Evolutionary conservation across 768 basidiomycete species (phyloP).

Genomic region (Sistotremastrum suecicum): DNA sequence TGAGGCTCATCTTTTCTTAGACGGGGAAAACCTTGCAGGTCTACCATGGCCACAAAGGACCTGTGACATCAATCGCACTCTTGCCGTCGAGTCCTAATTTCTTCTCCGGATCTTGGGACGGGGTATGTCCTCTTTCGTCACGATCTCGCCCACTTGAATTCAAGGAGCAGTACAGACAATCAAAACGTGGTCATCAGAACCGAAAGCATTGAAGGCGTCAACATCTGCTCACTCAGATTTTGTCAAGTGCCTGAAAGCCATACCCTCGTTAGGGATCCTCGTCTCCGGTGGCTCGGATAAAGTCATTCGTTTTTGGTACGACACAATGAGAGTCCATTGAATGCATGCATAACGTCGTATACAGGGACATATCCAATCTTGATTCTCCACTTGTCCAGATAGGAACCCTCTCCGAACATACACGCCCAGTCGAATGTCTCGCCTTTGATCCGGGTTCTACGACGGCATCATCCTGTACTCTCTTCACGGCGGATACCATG

Average conservation of each 20-base stretch:
- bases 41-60: slow-evolving; percentile 77
- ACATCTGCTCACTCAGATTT: slow-evolving; percentile 81
- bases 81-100: slow-evolving; percentile 33
- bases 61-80: slow-evolving; percentile 75
- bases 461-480: slow-evolving; percentile 21
- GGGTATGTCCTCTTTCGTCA: slow-evolving; percentile 23
- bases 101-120: slow-evolving; percentile 93
- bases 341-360: neutral
- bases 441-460: slow-evolving; percentile 36
- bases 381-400: slow-evolving; percentile 31
- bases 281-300: slow-evolving; percentile 89
- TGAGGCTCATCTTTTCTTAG: slow-evolving; percentile 25
- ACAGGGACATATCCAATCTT: slow-evolving; percentile 51
- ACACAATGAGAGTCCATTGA: slow-evolving; percentile 1
- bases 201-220: slow-evolving; percentile 52
- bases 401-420: slow-evolving; percentile 71
- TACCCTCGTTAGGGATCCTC: slow-evolving; percentile 51
- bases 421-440: slow-evolving; percentile 74
- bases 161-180: slow-evolving; percentile 43
- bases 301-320: slow-evolving; percentile 73
- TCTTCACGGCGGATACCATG: slow-evolving; percentile 89
- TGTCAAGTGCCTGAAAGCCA: slow-evolving; percentile 67
- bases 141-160: slow-evolving; percentile 3
- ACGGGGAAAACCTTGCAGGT: slow-evolving; percentile 65
- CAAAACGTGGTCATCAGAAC: slow-evolving; percentile 74